Percentiles rank a stretch among this genome's conserved stretches.
Conservation (phyloP, 371 early-diverging fungal species). For the Thermomucor indicae-seudaticae region DNA sequence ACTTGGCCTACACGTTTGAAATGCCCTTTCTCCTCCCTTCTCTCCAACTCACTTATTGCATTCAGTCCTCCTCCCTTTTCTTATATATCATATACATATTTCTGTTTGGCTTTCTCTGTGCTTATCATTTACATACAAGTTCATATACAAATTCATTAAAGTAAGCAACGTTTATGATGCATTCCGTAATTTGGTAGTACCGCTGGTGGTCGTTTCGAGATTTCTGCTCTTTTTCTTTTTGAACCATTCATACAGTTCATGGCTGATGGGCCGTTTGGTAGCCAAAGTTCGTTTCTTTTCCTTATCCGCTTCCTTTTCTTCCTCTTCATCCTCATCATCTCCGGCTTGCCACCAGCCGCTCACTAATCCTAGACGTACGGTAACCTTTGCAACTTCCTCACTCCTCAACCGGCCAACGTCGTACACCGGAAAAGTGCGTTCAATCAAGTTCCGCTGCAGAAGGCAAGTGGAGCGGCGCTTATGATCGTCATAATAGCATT, state of each 20-base stretch:
- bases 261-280: conserved; percentile 4
- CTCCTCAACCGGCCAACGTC: conserved; percentile 7
- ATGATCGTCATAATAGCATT: conserved; percentile 6
- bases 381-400: conserved; percentile 31
- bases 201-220: neutral
- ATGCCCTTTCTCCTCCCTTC: no score
- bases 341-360: conserved; percentile 36
- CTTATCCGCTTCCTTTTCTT: neutral
- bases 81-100: neutral
- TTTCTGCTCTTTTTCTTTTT: conserved; percentile 7
- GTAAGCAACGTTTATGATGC: no score
- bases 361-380: conserved; percentile 31
- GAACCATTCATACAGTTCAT: conserved; percentile 5
- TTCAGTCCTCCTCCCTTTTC: neutral
- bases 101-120: no score
- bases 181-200: no score
- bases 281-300: neutral
- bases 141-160: no score
- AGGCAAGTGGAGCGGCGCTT: conserved; percentile 3
- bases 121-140: no score
- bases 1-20: no score
- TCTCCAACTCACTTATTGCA: no score
- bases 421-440: conserved; percentile 22
- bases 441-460: conserved; percentile 17
- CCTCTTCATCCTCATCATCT: conserved; percentile 10